Percentiles rank a stretch among this genome's conserved stretches.
Conservation (phyloP, 306 rosid genomes). For the Lotus japonicus region DNA sequence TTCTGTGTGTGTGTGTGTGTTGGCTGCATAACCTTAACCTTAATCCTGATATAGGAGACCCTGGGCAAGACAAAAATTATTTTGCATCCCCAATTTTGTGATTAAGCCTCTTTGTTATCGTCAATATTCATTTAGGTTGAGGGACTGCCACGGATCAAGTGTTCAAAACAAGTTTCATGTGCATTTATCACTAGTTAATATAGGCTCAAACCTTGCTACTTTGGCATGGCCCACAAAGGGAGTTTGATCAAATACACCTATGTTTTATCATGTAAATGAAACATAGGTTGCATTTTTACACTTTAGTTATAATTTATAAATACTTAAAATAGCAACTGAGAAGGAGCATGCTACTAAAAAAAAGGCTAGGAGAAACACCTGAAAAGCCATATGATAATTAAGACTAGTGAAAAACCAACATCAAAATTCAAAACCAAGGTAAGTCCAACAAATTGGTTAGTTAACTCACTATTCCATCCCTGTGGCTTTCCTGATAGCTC, state of each 20-base stretch:
- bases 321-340: not conserved
- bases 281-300: not conserved
- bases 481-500: constrained; percentile 51
- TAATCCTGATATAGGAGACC: not conserved
- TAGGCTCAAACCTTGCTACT: not conserved
- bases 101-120: not conserved
- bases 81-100: not conserved
- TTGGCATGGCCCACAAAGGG: not conserved
- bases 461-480: constrained; percentile 78
- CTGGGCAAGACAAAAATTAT: not conserved
- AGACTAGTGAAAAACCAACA: constrained; percentile 16
- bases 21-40: too few species aligned
- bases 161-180: not conserved
- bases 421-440: constrained; percentile 1
- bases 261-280: not conserved
- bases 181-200: not conserved
- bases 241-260: not conserved
- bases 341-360: not conserved
- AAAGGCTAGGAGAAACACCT: not conserved
- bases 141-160: not conserved
- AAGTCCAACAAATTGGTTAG: constrained; percentile 23
- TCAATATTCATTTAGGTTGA: not conserved
- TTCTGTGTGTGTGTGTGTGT: too few species aligned
- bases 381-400: not conserved
- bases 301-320: not conserved